Evolutionary conservation across 2,329 filamentous ascomycete species (phyloP).

Genomic region (Apiospora koreana): DNA sequence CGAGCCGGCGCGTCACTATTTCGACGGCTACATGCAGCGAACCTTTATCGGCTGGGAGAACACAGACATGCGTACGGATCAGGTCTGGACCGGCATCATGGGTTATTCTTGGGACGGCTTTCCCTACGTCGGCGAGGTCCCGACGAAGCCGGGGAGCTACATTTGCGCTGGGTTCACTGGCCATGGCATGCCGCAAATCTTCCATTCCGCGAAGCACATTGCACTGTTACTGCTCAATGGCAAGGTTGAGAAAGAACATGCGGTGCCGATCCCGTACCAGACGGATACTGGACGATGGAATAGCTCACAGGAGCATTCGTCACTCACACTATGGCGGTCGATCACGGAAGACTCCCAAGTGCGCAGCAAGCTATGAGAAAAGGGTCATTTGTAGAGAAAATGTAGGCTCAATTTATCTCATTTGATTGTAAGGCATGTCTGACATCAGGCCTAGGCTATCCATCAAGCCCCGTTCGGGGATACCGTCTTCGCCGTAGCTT

Average conservation of each 20-base stretch:
- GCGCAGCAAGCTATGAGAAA: background rate
- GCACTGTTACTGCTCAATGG: slow-evolving; percentile 18
- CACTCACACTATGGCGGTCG: background rate
- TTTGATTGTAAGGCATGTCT: background rate
- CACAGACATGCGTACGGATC: slow-evolving; percentile 36
- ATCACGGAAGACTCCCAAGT: background rate
- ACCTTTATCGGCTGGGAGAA: slow-evolving; percentile 47
- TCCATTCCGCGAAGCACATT: slow-evolving; percentile 35
- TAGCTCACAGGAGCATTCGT: background rate
- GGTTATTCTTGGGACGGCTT: slow-evolving; percentile 12
- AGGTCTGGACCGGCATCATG: slow-evolving; percentile 43
- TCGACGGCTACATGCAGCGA: slow-evolving; percentile 47
- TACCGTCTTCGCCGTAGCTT: slow-evolving; percentile 2
- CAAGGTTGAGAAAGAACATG: background rate
- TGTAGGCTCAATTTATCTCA: background rate
- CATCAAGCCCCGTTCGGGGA: background rate
- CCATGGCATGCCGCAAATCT: slow-evolving; percentile 42
- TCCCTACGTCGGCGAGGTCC: slow-evolving; percentile 37
- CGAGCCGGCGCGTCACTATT: slow-evolving; percentile 39
- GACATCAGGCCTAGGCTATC: background rate
- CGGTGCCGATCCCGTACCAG: background rate
- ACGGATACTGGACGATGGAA: background rate
- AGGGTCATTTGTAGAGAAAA: background rate
- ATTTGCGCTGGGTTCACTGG: slow-evolving; percentile 43
- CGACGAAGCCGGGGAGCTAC: slow-evolving; percentile 32